These are phyloP conservation scores for Panicum hallii DNA, from an alignment of 202 grass and related monocot species.

Conservation along the genomic window DNA sequence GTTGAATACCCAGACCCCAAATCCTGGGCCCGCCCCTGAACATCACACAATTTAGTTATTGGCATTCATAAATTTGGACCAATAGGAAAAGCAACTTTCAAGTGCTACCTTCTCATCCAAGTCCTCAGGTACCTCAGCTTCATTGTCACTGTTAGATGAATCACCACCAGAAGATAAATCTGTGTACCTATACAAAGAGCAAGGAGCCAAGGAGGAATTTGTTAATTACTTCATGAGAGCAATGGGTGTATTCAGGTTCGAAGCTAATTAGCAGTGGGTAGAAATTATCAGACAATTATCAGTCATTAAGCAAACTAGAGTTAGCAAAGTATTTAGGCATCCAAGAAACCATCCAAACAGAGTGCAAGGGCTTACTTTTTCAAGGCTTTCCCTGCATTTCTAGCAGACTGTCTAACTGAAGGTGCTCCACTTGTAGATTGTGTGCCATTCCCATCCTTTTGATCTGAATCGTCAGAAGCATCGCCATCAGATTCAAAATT, in stretches of 20 bases:
- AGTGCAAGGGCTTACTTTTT: conserved; percentile 54
- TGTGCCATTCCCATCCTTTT: conserved; percentile 44
- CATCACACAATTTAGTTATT: conserved; percentile 31
- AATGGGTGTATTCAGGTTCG: background rate
- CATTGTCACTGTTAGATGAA: conserved; percentile 56
- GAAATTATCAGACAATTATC: background rate
- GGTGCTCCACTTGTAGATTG: conserved; percentile 48
- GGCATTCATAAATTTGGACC: conserved; percentile 45
- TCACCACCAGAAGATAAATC: conserved; percentile 67
- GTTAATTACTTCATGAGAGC: conserved; percentile 23
- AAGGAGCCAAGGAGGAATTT: conserved; percentile 1
- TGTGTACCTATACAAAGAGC: conserved; percentile 56
- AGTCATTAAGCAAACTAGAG: conserved; percentile 18
- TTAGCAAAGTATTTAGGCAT: conserved; percentile 12
- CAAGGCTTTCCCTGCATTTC: conserved; percentile 67
- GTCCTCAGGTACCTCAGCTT: conserved; percentile 53
- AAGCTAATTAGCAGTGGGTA: background rate
- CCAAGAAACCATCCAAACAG: conserved; percentile 5
- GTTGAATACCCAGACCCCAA: too few species aligned
- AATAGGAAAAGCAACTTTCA: conserved; percentile 17
- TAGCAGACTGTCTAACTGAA: conserved; percentile 78
- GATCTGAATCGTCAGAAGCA: conserved; percentile 54
- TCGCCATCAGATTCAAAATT: conserved; percentile 52
- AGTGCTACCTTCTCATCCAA: conserved; percentile 47
- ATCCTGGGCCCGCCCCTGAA: background rate